These are phyloP conservation scores for Yamadazyma olivae DNA, from an alignment of 805 yeast genomes.

Conservation along the genomic window DNA sequence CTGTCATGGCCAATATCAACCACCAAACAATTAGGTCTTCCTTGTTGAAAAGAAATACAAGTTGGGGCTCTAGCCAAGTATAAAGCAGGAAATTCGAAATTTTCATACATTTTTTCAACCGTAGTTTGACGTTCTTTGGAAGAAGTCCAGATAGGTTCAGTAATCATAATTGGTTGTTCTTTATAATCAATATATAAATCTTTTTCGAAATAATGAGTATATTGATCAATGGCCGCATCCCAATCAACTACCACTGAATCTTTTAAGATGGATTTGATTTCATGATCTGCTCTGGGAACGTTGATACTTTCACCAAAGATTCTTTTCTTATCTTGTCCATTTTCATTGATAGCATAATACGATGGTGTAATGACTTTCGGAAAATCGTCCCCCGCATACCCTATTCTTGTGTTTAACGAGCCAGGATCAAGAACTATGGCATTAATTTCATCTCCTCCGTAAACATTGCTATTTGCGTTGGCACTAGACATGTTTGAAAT, in stretches of 20 bases:
- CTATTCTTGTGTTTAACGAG: constrained; percentile 75
- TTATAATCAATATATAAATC: constrained; percentile 49
- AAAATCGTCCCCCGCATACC: constrained; percentile 89
- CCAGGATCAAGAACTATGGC: constrained; percentile 94
- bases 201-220: constrained; percentile 55
- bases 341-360: constrained; percentile 38
- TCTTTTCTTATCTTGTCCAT: constrained; percentile 12
- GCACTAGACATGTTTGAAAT: constrained; percentile 19
- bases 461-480: constrained; percentile 20
- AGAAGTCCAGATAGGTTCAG: constrained; percentile 87
- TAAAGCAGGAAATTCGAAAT: constrained; percentile 72
- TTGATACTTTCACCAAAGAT: constrained; percentile 41
- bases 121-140: constrained; percentile 63
- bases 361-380: constrained; percentile 80
- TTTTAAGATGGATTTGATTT: constrained; percentile 54
- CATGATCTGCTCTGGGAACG: constrained; percentile 49
- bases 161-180: constrained; percentile 75
- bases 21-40: constrained; percentile 81
- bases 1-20: constrained; percentile 85
- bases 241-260: constrained; percentile 73
- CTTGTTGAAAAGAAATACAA: constrained; percentile 83
- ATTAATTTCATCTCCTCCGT: constrained; percentile 72
- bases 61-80: constrained; percentile 83
- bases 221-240: constrained; percentile 81
- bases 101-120: constrained; percentile 69